These are phyloP conservation scores for Blastocystis sp. DNA, from an alignment of 352 stramenopile species.

Conservation along the genomic window DNA sequence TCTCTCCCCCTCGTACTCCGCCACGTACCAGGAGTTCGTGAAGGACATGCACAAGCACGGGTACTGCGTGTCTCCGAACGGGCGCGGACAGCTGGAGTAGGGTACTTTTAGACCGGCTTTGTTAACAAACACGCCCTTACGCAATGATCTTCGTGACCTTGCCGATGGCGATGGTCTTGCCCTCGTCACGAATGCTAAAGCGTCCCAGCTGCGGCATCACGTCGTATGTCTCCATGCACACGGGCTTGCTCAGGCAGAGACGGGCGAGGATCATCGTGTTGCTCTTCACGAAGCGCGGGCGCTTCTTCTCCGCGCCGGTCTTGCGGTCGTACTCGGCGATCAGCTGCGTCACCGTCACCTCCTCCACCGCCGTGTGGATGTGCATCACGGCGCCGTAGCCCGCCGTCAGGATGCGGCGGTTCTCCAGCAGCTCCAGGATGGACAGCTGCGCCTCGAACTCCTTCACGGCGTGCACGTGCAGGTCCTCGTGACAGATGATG, in stretches of 20 bases:
- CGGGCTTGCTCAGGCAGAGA: slow-evolving; percentile 85
- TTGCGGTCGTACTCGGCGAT: slow-evolving; percentile 75
- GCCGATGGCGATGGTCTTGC: slow-evolving; percentile 96
- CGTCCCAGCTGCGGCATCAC: slow-evolving; percentile 89
- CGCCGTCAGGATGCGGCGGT: slow-evolving; percentile 89
- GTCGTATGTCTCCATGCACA: slow-evolving; percentile 90
- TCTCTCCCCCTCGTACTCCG: slow-evolving; percentile 57
- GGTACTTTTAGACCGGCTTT: slow-evolving; percentile 50
- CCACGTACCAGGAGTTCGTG: slow-evolving; percentile 56
- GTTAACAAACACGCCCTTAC: slow-evolving; percentile 70
- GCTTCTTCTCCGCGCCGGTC: slow-evolving; percentile 70
- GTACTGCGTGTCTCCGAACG: slow-evolving; percentile 64
- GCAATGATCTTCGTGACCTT: slow-evolving; percentile 89
- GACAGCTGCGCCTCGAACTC: slow-evolving; percentile 84
- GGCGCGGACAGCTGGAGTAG: slow-evolving; percentile 42
- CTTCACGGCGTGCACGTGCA: slow-evolving; percentile 77
- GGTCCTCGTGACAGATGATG: slow-evolving; percentile 72
- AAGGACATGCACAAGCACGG: slow-evolving; percentile 63
- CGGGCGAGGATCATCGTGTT: slow-evolving; percentile 87
- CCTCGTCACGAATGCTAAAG: slow-evolving; percentile 95
- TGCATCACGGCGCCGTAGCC: slow-evolving; percentile 92
- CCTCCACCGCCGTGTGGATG: slow-evolving; percentile 91
- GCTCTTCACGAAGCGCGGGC: slow-evolving; percentile 87
- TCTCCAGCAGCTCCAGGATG: slow-evolving; percentile 92
- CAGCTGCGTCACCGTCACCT: slow-evolving; percentile 87